phyloP scores from a whole-genome alignment of 1,139 yeast species.

The Lodderomyces margitis region DNA sequence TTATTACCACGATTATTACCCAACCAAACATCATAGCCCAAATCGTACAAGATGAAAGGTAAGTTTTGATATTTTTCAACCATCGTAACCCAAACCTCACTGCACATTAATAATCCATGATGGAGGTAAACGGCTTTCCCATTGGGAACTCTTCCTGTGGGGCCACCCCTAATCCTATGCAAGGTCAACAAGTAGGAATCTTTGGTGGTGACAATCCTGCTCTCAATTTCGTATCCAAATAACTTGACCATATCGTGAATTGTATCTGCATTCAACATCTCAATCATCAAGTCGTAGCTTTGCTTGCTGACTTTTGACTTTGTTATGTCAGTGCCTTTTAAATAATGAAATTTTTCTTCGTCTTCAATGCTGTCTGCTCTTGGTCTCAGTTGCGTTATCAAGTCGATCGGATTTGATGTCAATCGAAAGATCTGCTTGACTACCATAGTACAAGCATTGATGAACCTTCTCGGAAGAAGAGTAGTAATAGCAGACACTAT shows the following conservation, averaged over 20 bases:
- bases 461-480: slow-evolving; percentile 32
- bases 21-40: slow-evolving; percentile 90
- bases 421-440: slow-evolving; percentile 29
- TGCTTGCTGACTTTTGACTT: slow-evolving; percentile 17
- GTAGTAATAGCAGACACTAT: slow-evolving; percentile 32
- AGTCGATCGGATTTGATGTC: slow-evolving; percentile 30
- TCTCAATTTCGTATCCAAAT: slow-evolving; percentile 41
- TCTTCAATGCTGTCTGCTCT: slow-evolving; percentile 10
- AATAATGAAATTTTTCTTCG: slow-evolving; percentile 15
- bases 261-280: slow-evolving; percentile 30
- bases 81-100: slow-evolving; percentile 86
- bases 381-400: slow-evolving; percentile 16
- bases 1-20: slow-evolving; percentile 92
- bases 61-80: slow-evolving; percentile 59
- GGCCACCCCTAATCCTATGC: slow-evolving; percentile 23
- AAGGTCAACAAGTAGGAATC: slow-evolving; percentile 40
- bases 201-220: slow-evolving; percentile 38
- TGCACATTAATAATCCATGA: slow-evolving; percentile 88
- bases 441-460: slow-evolving; percentile 28
- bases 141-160: slow-evolving; percentile 15
- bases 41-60: slow-evolving; percentile 73
- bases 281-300: slow-evolving; percentile 30
- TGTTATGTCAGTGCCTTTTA: slow-evolving; percentile 9
- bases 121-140: slow-evolving; percentile 73
- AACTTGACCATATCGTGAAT: slow-evolving; percentile 36